A percentile compares a stretch with the other conserved stretches of the same genome.
These are phyloP conservation scores for Naganishia sp. DNA, from an alignment of 1,284 basidiomycete species.

Conservation along the genomic window DNA sequence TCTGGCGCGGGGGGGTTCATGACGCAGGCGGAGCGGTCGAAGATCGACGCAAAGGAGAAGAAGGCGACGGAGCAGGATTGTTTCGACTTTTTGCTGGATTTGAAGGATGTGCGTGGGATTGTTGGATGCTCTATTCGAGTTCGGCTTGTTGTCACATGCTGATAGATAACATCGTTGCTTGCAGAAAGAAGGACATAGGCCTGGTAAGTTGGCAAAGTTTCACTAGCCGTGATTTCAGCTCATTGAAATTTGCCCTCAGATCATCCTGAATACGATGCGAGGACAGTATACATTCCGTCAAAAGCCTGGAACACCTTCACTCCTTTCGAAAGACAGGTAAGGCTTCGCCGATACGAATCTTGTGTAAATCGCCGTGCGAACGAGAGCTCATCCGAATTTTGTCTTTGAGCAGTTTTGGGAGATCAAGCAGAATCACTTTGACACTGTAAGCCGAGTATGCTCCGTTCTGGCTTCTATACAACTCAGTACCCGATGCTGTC, in stretches of 20 bases:
- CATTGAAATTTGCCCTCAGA: conserved; percentile 21
- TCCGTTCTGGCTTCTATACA: conserved; percentile 41
- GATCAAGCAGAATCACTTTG: conserved; percentile 93
- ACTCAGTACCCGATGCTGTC: conserved; percentile 50
- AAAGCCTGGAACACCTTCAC: conserved; percentile 82
- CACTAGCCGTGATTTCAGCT: background rate
- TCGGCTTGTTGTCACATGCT: background rate
- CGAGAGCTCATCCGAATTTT: background rate
- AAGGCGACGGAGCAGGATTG: conserved; percentile 79
- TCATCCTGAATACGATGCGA: conserved; percentile 85
- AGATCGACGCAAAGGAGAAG: conserved; percentile 72
- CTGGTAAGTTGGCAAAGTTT: conserved; percentile 55
- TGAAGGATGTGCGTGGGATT: conserved; percentile 65
- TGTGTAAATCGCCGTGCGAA: background rate
- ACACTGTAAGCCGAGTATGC: conserved; percentile 58
- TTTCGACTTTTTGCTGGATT: conserved; percentile 76
- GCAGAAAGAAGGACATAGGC: conserved; percentile 78
- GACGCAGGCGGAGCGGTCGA: conserved; percentile 81
- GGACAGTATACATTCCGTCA: conserved; percentile 81
- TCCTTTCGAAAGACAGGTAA: conserved; percentile 89
- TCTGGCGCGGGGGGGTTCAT: conserved; percentile 55
- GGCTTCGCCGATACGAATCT: conserved; percentile 33
- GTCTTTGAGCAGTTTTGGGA: conserved; percentile 79
- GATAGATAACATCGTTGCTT: conserved; percentile 32
- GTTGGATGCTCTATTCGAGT: background rate